Evolutionary conservation across 805 yeast genomes (phyloP), one percentile per base, ranked within the genome.

Genomic region (Teunomyces atbi): DNA sequence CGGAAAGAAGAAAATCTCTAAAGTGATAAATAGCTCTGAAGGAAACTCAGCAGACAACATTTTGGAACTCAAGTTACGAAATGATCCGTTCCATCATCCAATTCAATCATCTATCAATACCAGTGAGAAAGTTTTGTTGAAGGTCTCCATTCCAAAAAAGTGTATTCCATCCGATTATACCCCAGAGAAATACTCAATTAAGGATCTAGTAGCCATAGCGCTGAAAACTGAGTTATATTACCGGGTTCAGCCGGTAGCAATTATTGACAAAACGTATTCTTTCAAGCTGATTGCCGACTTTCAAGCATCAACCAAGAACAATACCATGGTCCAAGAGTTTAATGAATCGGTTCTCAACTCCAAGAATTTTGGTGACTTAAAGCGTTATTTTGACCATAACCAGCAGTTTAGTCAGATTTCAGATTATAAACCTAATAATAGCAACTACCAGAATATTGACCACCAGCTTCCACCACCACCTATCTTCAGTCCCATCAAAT

Each of bases 261-360:
- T 89, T 15, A 72, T 89, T 15, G 81, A 82, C 55, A 77, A 81
- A 47, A 84, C 84, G 13, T 84, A 82, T 58, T 77, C 86, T 51
- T 92, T 92, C 62, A 78, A 96, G 54, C 89, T 87, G 52, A 79
- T 90, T 76, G 83, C 92, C 0, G 98, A 91, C 65, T 92, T 89
- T 62, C 98, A 94, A 62, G 77, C 79, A 52, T 69, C 79, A 27
- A 78, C 89, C 10, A 77, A 76, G 42, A 76, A 79, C 54, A 83
- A 85, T 11, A 61, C 52, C 2, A 47, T 59, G 20, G 62, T 45
- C 49, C 63, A 69, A 48, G 64, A 60, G 11, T 67, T 65, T 53
- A 61, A 62, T 38, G 43, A 50, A 4, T 47, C 57, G 5, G 55
- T 66, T 11, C 49, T 66, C n/a, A 50, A 60, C 36, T 54, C 57